A percentile compares a stretch with the other conserved stretches of the same genome.
These are phyloP conservation scores for Phlebopus sp. DNA, from an alignment of 1,284 basidiomycete genomes.

Conservation along the genomic window DNA sequence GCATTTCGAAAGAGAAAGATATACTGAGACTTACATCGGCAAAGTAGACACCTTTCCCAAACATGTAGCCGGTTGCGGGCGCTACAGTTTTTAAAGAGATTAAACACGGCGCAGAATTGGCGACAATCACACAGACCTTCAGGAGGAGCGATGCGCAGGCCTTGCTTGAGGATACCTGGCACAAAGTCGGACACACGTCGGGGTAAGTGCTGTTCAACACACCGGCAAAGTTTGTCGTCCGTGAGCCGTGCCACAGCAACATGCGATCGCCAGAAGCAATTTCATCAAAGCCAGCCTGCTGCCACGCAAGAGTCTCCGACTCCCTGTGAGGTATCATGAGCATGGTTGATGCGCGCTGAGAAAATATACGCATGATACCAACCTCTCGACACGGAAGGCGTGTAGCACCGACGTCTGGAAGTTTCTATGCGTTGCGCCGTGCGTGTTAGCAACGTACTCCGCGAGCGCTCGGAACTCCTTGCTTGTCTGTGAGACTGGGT, in stretches of 20 bases:
- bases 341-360: not conserved
- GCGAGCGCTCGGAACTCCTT: constrained; percentile 51
- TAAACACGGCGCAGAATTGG: not conserved
- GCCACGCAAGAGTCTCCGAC: constrained; percentile 52
- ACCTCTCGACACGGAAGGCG: constrained; percentile 60
- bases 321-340: constrained; percentile 32
- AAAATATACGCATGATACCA: constrained; percentile 1
- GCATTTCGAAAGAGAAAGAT: not conserved
- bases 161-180: constrained; percentile 59
- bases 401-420: constrained; percentile 44
- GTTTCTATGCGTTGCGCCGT: constrained; percentile 51
- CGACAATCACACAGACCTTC: constrained; percentile 40
- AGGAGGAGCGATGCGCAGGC: constrained; percentile 65
- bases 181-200: not conserved
- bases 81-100: constrained; percentile 31
- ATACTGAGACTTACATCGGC: constrained; percentile 48
- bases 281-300: constrained; percentile 44
- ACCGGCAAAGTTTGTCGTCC: constrained; percentile 65
- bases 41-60: constrained; percentile 69
- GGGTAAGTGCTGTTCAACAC: not conserved
- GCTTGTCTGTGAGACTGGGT: constrained; percentile 41
- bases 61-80: constrained; percentile 62
- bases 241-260: constrained; percentile 65
- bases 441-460: constrained; percentile 53
- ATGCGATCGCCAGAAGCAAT: constrained; percentile 51